Percentiles rank a stretch among this genome's conserved stretches.
phyloP scores from a whole-genome alignment of 306 rosid genomes.

The Pyrus communis region DNA sequence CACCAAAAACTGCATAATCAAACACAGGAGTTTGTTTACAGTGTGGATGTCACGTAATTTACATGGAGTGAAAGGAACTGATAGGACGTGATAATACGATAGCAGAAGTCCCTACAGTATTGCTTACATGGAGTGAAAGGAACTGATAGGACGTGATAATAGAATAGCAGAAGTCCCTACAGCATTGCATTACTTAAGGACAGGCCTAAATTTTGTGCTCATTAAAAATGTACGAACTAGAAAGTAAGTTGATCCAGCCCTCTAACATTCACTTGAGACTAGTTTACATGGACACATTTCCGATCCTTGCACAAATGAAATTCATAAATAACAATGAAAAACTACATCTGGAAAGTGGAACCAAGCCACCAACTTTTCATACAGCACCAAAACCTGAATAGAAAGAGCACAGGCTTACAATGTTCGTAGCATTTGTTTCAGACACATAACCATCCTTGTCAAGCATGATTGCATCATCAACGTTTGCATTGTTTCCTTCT shows the following conservation, averaged over 20 bases:
- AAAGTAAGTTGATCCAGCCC: not conserved
- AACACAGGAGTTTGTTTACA: not conserved
- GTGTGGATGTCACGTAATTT: not conserved
- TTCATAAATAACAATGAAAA: not conserved
- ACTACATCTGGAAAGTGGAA: not conserved
- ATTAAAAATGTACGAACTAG: not conserved
- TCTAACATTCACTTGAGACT: not conserved
- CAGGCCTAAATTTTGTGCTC: not conserved
- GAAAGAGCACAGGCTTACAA: slow-evolving; percentile 45
- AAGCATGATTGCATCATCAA: slow-evolving; percentile 83
- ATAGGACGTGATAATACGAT: not conserved
- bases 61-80: not conserved
- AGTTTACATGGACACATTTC: not conserved
- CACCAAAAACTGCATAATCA: slow-evolving; percentile 56
- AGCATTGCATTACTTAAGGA: not conserved
- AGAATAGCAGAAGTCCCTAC: not conserved
- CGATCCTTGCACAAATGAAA: not conserved
- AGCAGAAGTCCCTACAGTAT: no score
- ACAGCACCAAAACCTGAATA: not conserved
- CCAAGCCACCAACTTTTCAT: not conserved
- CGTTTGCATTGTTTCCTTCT: slow-evolving; percentile 81
- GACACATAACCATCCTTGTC: slow-evolving; percentile 83
- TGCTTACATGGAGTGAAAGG: not conserved
- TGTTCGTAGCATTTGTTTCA: slow-evolving; percentile 81
- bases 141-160: not conserved